Base-by-base conservation (phyloP, 75 land plant genomes). In the Pinus tabuliformis region DNA sequence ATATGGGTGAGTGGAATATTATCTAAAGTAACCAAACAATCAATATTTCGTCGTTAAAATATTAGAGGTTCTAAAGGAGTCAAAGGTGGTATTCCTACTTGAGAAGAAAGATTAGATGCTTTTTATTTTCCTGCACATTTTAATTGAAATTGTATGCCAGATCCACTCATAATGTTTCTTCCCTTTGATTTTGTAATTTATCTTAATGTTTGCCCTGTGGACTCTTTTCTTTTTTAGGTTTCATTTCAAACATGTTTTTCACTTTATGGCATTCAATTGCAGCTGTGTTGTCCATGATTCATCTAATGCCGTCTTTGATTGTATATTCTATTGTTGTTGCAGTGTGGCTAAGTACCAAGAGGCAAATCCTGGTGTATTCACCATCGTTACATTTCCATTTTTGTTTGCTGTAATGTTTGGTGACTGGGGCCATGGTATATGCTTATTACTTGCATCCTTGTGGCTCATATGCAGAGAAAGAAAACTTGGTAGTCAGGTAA, bases 381-480 rank as follows among this genome's bases (percentile, higher is more conserved):
- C 98, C 12, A 87, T 94, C 62, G 86, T 96, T 63, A 96, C 99
- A 71, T 96, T 96, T 64, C 99, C 99, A 22, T 96, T 96, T 71
- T 83, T 96, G 58, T 96, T 96, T 78, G 98, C 99, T 52, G 95
- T 96, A 62, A 96, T 96, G 99, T 96, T 96, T 89, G 99, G 99
- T 54, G 99, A 96, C 58, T 96, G 99, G 99, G 99, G 99, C 45
- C 99, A 96, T 87, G 99, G 99, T 26, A 84, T 94, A 75, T 91
- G 90, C 78, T 82, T 96, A 39, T 78, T 96, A 26, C 80, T 93
- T 76, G 92, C 90, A 33, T 82, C 92, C 30, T 73, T 94, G 52
- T 82, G 77, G 60, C 85, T 94, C 52, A 84, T 96, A 37, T 6
- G 89, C 70, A 84, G 88, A 66, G 99, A 96, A 79, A 91, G 82